Percentiles rank a stretch among this genome's conserved stretches.
Conservation (phyloP, 106 monocot genomes). For the Phalaenopsis equestris region DNA sequence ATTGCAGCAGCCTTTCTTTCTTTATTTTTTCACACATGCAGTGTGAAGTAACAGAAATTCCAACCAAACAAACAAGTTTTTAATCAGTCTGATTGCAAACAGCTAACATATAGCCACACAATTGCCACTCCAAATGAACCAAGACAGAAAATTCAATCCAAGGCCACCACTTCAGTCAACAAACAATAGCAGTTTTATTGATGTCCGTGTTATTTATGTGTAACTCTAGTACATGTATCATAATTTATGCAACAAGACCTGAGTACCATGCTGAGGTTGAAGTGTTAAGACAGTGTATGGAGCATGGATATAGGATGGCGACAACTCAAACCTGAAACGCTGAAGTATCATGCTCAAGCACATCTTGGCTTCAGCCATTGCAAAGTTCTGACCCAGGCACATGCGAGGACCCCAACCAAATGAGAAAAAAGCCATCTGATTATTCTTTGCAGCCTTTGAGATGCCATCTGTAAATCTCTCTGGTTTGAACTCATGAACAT, state of each 20-base stretch:
- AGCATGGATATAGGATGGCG: conserved; percentile 47
- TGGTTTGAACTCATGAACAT: conserved; percentile 54
- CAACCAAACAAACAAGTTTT: too few species aligned
- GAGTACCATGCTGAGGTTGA: conserved; percentile 39
- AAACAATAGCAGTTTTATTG: too few species aligned
- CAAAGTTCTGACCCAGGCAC: conserved; percentile 54
- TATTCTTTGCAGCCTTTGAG: conserved; percentile 36
- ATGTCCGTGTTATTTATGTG: too few species aligned
- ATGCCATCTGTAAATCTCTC: conserved; percentile 47
- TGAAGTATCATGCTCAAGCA: conserved; percentile 36
- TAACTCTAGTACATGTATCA: not conserved
- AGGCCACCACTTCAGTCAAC: not conserved
- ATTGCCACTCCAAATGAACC: too few species aligned
- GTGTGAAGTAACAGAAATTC: too few species aligned
- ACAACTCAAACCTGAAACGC: conserved; percentile 41
- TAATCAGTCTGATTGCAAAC: too few species aligned
- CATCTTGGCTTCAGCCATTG: conserved; percentile 46
- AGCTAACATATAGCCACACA: too few species aligned
- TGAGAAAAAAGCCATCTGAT: conserved; percentile 28
- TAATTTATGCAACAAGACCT: not conserved
- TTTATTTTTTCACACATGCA: too few species aligned
- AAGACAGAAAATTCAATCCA: too few species aligned
- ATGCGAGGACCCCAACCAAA: conserved; percentile 51
- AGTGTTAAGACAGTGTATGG: conserved; percentile 28
- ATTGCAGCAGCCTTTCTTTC: too few species aligned